Evolutionary conservation across 2,329 filamentous ascomycete species (phyloP).

Genomic region (Talaromyces sp.): DNA sequence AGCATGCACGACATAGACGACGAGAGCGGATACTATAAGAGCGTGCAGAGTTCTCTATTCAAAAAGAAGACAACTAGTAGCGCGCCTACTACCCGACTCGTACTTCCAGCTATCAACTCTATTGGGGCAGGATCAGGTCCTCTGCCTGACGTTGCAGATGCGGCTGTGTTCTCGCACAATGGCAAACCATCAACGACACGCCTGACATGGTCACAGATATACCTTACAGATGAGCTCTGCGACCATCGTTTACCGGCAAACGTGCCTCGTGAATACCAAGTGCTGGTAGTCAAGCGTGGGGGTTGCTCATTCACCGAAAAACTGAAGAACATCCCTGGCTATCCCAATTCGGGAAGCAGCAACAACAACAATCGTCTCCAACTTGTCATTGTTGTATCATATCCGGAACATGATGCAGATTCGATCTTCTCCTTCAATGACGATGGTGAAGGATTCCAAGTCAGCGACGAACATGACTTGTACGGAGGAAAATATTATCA

Average conservation of each 20-base stretch:
- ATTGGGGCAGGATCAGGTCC: conserved; percentile 60
- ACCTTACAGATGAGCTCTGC: conserved; percentile 67
- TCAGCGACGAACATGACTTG: conserved; percentile 3
- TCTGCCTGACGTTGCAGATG: conserved; percentile 62
- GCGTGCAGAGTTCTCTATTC: conserved; percentile 1
- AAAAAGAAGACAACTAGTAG: conserved; percentile 1
- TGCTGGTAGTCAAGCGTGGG: conserved; percentile 78
- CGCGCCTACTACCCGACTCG: conserved; percentile 34
- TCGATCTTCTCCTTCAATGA: conserved; percentile 26
- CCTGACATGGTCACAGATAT: conserved; percentile 67
- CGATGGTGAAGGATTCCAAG: neutral
- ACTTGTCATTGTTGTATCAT: conserved; percentile 73
- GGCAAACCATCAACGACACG: conserved; percentile 42
- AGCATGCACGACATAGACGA: neutral
- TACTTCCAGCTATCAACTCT: conserved; percentile 48
- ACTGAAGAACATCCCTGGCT: conserved; percentile 76
- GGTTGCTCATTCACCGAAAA: conserved; percentile 82
- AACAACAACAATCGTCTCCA: conserved; percentile 54
- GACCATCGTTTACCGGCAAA: conserved; percentile 51
- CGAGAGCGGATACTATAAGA: neutral
- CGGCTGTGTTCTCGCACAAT: conserved; percentile 32
- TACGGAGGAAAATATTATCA: conserved; percentile 10
- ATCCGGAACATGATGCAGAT: conserved; percentile 43
- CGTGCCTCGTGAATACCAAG: conserved; percentile 58
- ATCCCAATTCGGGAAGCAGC: conserved; percentile 53